These are phyloP conservation scores for Castanospermum australe DNA, from an alignment of 306 rosid species.

Conservation along the genomic window DNA sequence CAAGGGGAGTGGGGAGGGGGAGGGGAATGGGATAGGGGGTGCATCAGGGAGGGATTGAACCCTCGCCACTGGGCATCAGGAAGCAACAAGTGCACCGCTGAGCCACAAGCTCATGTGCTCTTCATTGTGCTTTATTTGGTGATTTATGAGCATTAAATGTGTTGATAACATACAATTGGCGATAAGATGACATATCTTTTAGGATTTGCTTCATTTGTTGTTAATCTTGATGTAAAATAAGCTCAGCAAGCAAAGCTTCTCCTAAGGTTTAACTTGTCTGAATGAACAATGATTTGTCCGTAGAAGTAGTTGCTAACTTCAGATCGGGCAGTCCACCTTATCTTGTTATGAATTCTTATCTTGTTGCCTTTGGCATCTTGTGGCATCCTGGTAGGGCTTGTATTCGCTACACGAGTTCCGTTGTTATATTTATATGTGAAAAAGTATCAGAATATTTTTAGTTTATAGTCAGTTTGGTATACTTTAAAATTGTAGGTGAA, in stretches of 20 bases:
- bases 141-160: not conserved
- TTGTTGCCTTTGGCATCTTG: not conserved
- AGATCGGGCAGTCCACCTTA: not conserved
- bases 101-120: no score
- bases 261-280: not conserved
- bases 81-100: no score
- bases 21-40: no score
- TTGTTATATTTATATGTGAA: not conserved
- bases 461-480: no score
- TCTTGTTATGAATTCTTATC: not conserved
- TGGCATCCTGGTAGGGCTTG: not conserved
- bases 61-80: no score
- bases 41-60: no score
- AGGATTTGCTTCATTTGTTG: not conserved
- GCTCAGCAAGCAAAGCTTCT: not conserved
- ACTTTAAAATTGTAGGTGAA: no score
- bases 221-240: not conserved
- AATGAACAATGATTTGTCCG: not conserved
- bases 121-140: slow-evolving; percentile 8
- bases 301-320: not conserved
- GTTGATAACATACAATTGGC: not conserved
- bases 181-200: not conserved
- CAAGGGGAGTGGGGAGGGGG: no score
- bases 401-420: not conserved
- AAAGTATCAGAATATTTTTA: not conserved